Conservation (phyloP, 306 rosid genomes). For the Psophocarpus tetragonolobus region DNA sequence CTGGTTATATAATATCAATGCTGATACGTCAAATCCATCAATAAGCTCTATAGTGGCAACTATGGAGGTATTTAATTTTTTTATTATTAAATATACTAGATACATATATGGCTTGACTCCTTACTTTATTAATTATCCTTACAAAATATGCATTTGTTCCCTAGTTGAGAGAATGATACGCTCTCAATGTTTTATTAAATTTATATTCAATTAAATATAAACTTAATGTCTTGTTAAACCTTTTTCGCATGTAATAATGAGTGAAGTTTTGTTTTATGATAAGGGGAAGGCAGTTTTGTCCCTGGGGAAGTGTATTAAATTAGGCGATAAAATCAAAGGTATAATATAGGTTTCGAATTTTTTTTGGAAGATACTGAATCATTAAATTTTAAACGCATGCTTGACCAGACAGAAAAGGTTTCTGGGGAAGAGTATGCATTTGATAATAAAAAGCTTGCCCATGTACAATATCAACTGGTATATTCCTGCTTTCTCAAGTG, state of each 20-base stretch:
- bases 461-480: constrained; percentile 89
- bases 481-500: constrained; percentile 3
- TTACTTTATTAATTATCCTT: background rate
- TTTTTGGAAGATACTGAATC: constrained; percentile 16
- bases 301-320: constrained; percentile 9
- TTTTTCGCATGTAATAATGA: constrained; percentile 14
- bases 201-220: background rate
- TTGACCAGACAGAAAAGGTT: constrained; percentile 79
- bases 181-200: constrained; percentile 1
- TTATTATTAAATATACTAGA: too few species aligned
- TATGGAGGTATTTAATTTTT: constrained; percentile 54
- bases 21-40: constrained; percentile 79
- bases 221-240: background rate
- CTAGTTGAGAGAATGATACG: constrained; percentile 16
- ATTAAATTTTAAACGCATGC: background rate
- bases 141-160: constrained; percentile 14
- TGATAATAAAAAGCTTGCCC: constrained; percentile 72
- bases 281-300: background rate
- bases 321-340: background rate
- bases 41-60: constrained; percentile 88
- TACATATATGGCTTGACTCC: background rate
- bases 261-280: background rate
- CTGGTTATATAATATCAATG: constrained; percentile 95
- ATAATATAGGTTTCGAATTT: background rate
- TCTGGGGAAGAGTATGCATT: constrained; percentile 75